Evolutionary conservation across 306 rosid species (phyloP).

Genomic region (Fragaria vesca): DNA sequence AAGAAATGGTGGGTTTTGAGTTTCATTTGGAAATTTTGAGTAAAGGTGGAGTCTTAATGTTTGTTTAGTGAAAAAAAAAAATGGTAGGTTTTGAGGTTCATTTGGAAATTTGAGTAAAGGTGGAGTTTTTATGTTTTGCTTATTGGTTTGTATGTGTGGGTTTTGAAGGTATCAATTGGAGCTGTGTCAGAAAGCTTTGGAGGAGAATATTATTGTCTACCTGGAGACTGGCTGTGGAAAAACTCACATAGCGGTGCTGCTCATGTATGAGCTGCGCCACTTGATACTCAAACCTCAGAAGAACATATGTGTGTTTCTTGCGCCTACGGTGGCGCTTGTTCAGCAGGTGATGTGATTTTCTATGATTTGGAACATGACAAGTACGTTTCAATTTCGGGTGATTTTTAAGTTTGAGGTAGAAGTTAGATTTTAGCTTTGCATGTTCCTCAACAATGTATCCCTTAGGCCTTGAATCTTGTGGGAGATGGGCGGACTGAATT

Average conservation of each 20-base stretch:
- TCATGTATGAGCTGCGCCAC: constrained; percentile 66
- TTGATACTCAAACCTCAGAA: constrained; percentile 70
- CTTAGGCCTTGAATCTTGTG: neutral
- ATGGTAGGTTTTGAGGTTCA: neutral
- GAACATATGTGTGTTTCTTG: constrained; percentile 76
- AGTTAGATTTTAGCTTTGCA: neutral
- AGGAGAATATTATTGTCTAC: constrained; percentile 86
- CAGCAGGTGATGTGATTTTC: constrained; percentile 59
- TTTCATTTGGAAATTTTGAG: neutral
- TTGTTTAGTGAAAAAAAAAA: neutral
- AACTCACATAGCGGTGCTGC: constrained; percentile 89
- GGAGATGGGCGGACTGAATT: neutral
- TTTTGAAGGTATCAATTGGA: constrained; percentile 76
- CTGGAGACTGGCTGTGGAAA: constrained; percentile 95
- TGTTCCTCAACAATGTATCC: neutral
- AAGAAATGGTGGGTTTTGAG: neutral
- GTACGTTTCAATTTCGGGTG: neutral
- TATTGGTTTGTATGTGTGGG: neutral
- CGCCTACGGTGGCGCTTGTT: constrained; percentile 90
- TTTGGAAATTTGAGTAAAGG: neutral
- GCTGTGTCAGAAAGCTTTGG: constrained; percentile 74
- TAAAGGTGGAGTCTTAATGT: neutral
- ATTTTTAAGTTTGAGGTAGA: neutral
- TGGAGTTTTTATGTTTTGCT: neutral
- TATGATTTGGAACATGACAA: constrained; percentile 15